A percentile compares a stretch with the other conserved stretches of the same genome.
Evolutionary conservation across 805 yeast genomes (phyloP).

Genomic region (Myxozyma vanderwaltii): DNA sequence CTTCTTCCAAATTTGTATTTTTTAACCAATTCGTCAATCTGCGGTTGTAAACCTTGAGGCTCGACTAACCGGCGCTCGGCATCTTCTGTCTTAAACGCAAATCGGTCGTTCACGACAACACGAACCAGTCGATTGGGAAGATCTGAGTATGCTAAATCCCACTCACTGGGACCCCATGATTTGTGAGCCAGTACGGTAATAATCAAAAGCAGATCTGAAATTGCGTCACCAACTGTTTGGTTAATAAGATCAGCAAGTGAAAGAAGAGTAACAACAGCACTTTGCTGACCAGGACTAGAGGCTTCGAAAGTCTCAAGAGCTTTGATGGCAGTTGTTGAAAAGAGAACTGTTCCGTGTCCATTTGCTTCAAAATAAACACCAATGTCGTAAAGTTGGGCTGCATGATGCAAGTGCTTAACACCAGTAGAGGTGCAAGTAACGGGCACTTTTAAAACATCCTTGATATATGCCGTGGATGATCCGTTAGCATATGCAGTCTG

Average conservation of each 20-base stretch:
- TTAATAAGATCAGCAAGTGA: conserved; percentile 74
- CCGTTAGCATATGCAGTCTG: conserved; percentile 99
- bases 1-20: conserved; percentile 68
- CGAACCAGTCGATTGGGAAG: conserved; percentile 84
- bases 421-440: conserved; percentile 93
- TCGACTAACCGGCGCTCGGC: conserved; percentile 81
- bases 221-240: conserved; percentile 98
- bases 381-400: conserved; percentile 74
- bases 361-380: conserved; percentile 98
- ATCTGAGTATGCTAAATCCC: conserved; percentile 80
- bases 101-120: conserved; percentile 80
- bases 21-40: conserved; percentile 66
- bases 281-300: conserved; percentile 48
- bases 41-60: conserved; percentile 75
- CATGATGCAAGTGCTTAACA: conserved; percentile 94
- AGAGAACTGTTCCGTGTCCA: conserved; percentile 97
- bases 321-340: conserved; percentile 56
- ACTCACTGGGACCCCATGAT: conserved; percentile 60
- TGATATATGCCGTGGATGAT: conserved; percentile 73
- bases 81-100: conserved; percentile 76
- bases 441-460: conserved; percentile 64
- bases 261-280: conserved; percentile 57
- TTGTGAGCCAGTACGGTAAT: conserved; percentile 62
- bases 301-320: conserved; percentile 45
- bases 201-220: conserved; percentile 84